A percentile compares a stretch with the other conserved stretches of the same genome.
Evolutionary conservation across 208 protist species (phyloP).

Genomic region (Trypanosomatidae sp.): DNA sequence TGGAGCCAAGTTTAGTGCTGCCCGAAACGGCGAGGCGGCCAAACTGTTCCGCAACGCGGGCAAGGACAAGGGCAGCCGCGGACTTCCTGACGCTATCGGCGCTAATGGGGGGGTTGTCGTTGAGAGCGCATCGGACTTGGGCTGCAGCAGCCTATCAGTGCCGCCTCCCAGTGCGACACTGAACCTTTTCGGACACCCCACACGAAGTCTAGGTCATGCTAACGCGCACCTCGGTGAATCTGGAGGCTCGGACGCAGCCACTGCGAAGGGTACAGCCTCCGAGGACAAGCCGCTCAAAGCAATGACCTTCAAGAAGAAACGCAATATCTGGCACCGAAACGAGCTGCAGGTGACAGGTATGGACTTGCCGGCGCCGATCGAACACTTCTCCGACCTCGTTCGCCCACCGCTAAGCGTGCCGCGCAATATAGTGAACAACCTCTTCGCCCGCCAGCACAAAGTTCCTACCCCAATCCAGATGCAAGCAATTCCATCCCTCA

Average conservation of each 20-base stretch:
- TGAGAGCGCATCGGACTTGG: conserved; percentile 12
- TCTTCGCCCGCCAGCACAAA: conserved; percentile 82
- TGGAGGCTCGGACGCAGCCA: conserved; percentile 4
- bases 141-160: conserved; percentile 34
- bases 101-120: conserved; percentile 5
- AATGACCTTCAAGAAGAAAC: conserved; percentile 78
- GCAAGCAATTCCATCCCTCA: conserved; percentile 94
- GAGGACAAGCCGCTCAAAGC: conserved; percentile 55
- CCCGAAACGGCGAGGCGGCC: conserved; percentile 50
- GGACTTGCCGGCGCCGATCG: conserved; percentile 80
- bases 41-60: conserved; percentile 49
- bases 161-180: conserved; percentile 50
- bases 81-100: conserved; percentile 12
- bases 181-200: conserved; percentile 48
- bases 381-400: conserved; percentile 84
- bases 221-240: not conserved
- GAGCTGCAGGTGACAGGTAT: conserved; percentile 74
- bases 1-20: conserved; percentile 55
- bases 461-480: conserved; percentile 97
- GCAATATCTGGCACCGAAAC: conserved; percentile 83
- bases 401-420: conserved; percentile 78
- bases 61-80: conserved; percentile 20
- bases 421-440: conserved; percentile 78
- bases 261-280: not conserved
- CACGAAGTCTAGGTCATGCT: not conserved